phyloP scores from a whole-genome alignment of 1,284 basidiomycete species.

The Sanguinoderma infundibulare region DNA sequence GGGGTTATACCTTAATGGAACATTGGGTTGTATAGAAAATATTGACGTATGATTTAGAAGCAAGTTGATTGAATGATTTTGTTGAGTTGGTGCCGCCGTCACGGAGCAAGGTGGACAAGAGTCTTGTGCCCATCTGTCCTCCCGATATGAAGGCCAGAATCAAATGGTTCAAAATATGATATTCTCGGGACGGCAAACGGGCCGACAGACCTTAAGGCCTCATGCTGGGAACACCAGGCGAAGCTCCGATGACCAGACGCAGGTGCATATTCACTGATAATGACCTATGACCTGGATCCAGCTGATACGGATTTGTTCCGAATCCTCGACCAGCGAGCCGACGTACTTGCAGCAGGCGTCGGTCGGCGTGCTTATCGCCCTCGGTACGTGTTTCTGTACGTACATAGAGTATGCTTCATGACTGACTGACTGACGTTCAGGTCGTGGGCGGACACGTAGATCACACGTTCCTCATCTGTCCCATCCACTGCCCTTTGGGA shows the following conservation, averaged over 20 bases:
- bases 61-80: too few relatives aligned
- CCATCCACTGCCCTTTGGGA: not conserved
- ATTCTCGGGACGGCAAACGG: not conserved
- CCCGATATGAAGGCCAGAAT: too few relatives aligned
- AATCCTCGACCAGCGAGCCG: not conserved
- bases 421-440: conserved; percentile 2
- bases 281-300: too few relatives aligned
- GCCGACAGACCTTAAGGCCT: not conserved
- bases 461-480: not conserved
- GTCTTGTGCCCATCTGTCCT: too few relatives aligned
- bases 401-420: conserved; percentile 6
- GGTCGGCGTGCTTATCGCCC: not conserved
- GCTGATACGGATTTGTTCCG: conserved; percentile 4
- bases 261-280: not conserved
- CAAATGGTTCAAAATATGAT: too few relatives aligned
- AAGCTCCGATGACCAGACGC: not conserved
- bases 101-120: too few relatives aligned
- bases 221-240: too few relatives aligned
- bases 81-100: too few relatives aligned
- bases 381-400: conserved; percentile 15
- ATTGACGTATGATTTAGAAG: too few relatives aligned
- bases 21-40: not conserved
- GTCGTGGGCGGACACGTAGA: conserved; percentile 4
- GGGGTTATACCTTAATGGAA: not conserved
- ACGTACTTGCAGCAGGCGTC: not conserved